Base-by-base conservation (phyloP, 306 rosid genomes). In the Prinsepia uniflora region DNA sequence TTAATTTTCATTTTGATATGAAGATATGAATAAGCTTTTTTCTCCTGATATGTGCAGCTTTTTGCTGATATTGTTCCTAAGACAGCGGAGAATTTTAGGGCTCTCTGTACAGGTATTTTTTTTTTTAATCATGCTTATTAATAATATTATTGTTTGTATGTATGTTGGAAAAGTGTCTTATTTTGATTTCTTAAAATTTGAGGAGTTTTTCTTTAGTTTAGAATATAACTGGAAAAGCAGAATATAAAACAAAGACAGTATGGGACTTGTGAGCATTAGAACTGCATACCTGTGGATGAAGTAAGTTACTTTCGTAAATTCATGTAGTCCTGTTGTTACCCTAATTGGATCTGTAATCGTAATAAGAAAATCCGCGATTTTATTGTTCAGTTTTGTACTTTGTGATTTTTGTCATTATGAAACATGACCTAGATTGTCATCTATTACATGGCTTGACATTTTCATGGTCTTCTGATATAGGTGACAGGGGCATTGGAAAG, bases 41-140 rank as follows among this genome's bases (percentile, higher is more conserved):
- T 67, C 34, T 67, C 83, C 74, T 80, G 42, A 78, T 84, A 76
- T 65, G 56, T 83, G 90, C 96, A 95, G 99, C 99, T 95, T 83
- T 95, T 91, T 77, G 86, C 86, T 52, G 78, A 78, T 79, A 68
- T 85, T 68, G 99, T 80, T 76, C 99, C 99, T 0, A 89, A 70
- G 88, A 91, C 99, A 12, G 87, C 96, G 0, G 96, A 95, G 72
- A 95, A 95, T 70, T 95, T 95, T 8, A 90, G 90, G 76, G 93
- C 96, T 8, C 97, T 95, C 22, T 95, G 99, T 78, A 89, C 97
- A 65, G 99, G 99, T 95, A 87, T 47, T 44, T 59, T 65, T 39
- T 71, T n/a, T n/a, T n/a, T n/a, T n/a, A n/a, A n/a, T n/a, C n/a
- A n/a, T n/a, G n/a, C 10, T 8, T n/a, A 7, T 40, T 5, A 20